Base-by-base conservation (phyloP, 495 filamentous ascomycete genomes). In the Tuber microsphaerosporum region DNA sequence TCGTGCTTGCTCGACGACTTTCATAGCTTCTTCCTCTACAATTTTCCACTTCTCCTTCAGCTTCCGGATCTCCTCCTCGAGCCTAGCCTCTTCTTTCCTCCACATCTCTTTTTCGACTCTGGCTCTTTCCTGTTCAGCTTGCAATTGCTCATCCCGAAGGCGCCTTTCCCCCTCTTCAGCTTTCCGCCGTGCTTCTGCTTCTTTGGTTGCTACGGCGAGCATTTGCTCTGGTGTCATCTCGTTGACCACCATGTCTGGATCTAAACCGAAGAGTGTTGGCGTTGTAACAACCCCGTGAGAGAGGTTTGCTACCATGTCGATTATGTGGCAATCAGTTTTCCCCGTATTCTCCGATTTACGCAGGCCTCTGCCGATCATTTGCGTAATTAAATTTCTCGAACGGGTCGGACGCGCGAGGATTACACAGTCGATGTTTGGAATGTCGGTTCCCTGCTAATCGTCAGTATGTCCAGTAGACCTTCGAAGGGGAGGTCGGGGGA, bases 341-440 rank as follows among this genome's bases (percentile, higher is more conserved):
- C 87, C 91, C 3, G 91, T 86, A 81, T 91, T 87, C 44, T 97
- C 84, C 12, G 56, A 65, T 34, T 65, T 65, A 46, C 95, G 90
- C 88, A 98, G 91, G 0, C 95, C 95, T 76, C 95, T 89, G 0
- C 95, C 95, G 71, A 99, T 97, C 95, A 99, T 99, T 83, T 99
- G 95, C 7, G 97, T 89, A 3, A 99, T 87, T 12, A 99, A 86
- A 77, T 97, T 97, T 34, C 91, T 89, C 22, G 95, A 98, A 73
- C 90, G 89, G 14, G 95, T 99, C 5, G 95, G 95, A 46, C 96
- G 86, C 9, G 93, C 94, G 61, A 99, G 86, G 19, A 99, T 82
- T 16, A 99, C 88, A 75, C 95, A 98, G 83, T 99, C 95, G 75
- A 98, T 93, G 82, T 98, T 98, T 6, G 95, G 95, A 26, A 98